Evolutionary conservation across 2,329 filamentous ascomycete species (phyloP), one percentile per base, ranked within the genome.

Genomic region (Fusarium keratoplasticum): DNA sequence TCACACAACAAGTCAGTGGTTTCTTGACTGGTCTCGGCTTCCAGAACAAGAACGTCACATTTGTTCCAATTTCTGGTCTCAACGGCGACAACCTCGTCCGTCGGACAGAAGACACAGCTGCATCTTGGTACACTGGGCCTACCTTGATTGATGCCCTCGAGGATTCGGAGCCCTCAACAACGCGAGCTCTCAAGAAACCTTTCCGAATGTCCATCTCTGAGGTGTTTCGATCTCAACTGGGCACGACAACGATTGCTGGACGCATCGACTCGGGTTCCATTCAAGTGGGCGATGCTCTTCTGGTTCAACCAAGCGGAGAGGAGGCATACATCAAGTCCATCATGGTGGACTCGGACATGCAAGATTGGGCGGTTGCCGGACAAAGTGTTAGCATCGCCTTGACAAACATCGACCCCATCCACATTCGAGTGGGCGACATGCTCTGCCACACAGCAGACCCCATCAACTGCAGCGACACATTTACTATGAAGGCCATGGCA

Each of bases 361-460:
- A 88, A 14, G 95, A 98, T 69, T 99, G 95, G 95, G 95, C 94
- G 0, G 95, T 98, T 16, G 95, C 96, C 1, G 96, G 96, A 1
- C 95, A 98, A 79, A 97, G 96, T 69, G 90, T 94, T 18, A 92
- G 92, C 0, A 85, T 99, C n/a, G 93, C 97, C 75, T 87, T 99
- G 58, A 88, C 91, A 10, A 93, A 96, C 74, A 95, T 98, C 79
- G 96, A 98, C 77, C 89, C 94, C 0, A 89, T 94, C 18, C 93
- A 98, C 77, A 88, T 99, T 11, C 90, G 91, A 54, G 88, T 93
- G 9, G 96, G 96, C 22, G 95, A 98, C 79, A 93, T 98, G 20
- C 84, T 98, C n/a, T 98, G 95, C 83, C 88, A 90, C 57, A 87
- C 91, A 1, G 86, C 87, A 1, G 84, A 88, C 2, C 92, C 95